Evolutionary conservation across 495 filamentous ascomycete genomes (phyloP).

Genomic region (Hypoxylon intermedium): DNA sequence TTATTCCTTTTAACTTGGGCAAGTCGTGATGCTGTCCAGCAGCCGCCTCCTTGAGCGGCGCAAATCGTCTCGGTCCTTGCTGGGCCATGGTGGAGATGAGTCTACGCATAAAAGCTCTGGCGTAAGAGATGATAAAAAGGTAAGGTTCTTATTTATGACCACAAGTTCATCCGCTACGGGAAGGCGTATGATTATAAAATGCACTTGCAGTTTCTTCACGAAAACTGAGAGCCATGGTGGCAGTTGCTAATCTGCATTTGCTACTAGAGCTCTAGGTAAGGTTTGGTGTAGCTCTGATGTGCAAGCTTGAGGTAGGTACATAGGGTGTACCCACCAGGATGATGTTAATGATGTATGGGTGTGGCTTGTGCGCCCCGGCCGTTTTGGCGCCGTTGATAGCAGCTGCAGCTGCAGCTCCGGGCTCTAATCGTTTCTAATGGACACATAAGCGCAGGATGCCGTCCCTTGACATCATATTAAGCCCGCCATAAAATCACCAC

Average conservation of each 20-base stretch:
- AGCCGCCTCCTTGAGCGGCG: conserved; percentile 48
- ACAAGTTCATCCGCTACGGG: neutral
- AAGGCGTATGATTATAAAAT: neutral
- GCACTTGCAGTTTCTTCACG: conserved; percentile 1
- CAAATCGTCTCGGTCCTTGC: conserved; percentile 52
- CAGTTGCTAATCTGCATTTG: neutral
- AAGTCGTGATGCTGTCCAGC: conserved; percentile 39
- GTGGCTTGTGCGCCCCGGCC: conserved; percentile 34
- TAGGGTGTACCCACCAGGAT: neutral
- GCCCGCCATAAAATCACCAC: neutral
- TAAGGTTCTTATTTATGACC: neutral
- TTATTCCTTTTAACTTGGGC: conserved; percentile 75
- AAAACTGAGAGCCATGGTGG: conserved; percentile 1
- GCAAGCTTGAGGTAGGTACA: neutral
- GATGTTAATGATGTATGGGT: neutral
- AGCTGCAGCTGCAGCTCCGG: conserved; percentile 1
- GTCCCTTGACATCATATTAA: conserved; percentile 1
- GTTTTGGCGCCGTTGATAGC: conserved; percentile 11
- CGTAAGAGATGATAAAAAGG: neutral
- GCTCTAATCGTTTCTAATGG: conserved; percentile 18
- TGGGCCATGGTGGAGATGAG: conserved; percentile 48
- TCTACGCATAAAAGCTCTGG: conserved; percentile 36
- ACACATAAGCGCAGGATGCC: conserved; percentile 13
- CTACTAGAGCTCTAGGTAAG: no score
- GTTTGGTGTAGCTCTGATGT: neutral